Evolutionary conservation across 2,329 filamentous ascomycete species (phyloP).

Genomic region (Aspergillus floridensis): DNA sequence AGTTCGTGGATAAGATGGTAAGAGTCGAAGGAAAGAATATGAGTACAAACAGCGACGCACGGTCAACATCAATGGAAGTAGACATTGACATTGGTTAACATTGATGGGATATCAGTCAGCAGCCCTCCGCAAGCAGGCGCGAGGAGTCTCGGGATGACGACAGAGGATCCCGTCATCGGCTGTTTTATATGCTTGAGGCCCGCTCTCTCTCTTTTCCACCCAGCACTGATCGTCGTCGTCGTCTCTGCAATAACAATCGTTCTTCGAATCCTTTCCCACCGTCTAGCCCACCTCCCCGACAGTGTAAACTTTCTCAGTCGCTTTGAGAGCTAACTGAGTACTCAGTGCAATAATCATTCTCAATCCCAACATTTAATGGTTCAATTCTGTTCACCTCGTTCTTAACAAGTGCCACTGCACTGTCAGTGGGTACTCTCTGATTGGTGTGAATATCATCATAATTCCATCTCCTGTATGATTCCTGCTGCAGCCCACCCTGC

Average conservation of each 20-base stretch:
- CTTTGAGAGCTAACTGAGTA: neutral
- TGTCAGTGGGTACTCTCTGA: neutral
- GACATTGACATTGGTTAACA: neutral
- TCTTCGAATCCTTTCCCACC: neutral
- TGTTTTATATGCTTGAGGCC: conserved; percentile 4
- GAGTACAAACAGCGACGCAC: too few species aligned
- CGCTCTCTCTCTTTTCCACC: neutral
- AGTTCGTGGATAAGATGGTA: too few species aligned
- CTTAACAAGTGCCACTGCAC: neutral
- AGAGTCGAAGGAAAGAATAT: too few species aligned
- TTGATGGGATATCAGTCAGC: neutral
- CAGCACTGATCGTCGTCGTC: conserved; percentile 3
- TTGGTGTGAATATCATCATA: neutral
- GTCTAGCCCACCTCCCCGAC: neutral
- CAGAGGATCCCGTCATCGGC: conserved; percentile 6
- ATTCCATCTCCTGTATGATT: conserved; percentile 1
- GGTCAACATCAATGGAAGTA: neutral
- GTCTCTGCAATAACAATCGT: neutral
- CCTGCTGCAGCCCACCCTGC: conserved; percentile 12
- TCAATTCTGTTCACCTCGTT: neutral
- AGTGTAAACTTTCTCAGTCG: neutral
- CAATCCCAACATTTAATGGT: neutral
- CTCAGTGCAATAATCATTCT: neutral
- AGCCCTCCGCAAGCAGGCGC: neutral
- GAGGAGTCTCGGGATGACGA: conserved; percentile 1